phyloP scores from a whole-genome alignment of 75 land plant species.

The Isoetes taiwanensis region DNA sequence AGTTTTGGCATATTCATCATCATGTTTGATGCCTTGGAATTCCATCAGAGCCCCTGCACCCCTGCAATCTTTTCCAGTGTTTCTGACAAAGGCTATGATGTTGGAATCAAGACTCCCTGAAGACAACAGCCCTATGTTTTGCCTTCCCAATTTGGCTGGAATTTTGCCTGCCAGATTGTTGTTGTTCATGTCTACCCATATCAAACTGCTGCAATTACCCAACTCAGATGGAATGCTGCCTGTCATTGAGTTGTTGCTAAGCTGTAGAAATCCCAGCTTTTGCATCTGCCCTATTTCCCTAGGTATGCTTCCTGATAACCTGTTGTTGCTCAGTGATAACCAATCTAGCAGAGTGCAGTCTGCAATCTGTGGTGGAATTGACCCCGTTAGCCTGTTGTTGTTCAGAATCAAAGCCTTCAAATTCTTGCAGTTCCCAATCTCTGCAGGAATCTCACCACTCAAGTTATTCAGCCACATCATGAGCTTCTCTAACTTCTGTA shows the following conservation, averaged over 20 bases:
- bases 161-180: constrained; percentile 49
- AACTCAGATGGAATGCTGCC: constrained; percentile 59
- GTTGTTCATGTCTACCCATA: constrained; percentile 67
- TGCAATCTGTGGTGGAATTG: constrained; percentile 50
- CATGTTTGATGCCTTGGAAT: constrained; percentile 59
- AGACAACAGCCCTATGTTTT: constrained; percentile 23
- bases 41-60: constrained; percentile 69
- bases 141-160: constrained; percentile 48
- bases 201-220: constrained; percentile 49
- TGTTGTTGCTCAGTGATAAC: constrained; percentile 59
- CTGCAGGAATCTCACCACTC: constrained; percentile 46
- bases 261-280: constrained; percentile 50
- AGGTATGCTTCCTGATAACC: constrained; percentile 41
- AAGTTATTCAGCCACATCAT: constrained; percentile 59
- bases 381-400: constrained; percentile 46
- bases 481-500: constrained; percentile 43
- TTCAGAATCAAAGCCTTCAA: constrained; percentile 51
- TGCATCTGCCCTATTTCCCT: constrained; percentile 37
- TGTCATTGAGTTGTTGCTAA: constrained; percentile 56
- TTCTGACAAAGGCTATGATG: constrained; percentile 61
- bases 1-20: too few species aligned
- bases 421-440: constrained; percentile 44
- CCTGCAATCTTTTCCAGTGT: constrained; percentile 51
- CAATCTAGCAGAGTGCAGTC: constrained; percentile 53
- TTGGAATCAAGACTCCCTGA: constrained; percentile 48